Evolutionary conservation across 2,329 filamentous ascomycete species (phyloP).

Genomic region (Fonsecaea monophora): DNA sequence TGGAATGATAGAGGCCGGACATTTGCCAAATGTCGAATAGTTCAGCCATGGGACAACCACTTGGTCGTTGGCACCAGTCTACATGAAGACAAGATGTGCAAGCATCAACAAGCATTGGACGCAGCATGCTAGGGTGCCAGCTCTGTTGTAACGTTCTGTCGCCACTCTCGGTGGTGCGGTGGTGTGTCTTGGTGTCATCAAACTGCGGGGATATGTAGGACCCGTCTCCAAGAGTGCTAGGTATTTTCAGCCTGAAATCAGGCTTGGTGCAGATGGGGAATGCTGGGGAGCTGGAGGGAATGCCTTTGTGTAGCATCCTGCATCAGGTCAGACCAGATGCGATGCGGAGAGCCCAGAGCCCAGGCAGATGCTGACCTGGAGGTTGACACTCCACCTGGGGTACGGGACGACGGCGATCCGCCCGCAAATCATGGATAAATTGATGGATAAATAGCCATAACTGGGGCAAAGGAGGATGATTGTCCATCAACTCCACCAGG

Average conservation of each 20-base stretch:
- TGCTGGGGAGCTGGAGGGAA: constrained; percentile 3
- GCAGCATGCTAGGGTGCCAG: background rate
- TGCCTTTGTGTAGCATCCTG: background rate
- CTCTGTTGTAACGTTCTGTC: constrained; percentile 24
- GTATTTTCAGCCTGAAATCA: constrained; percentile 30
- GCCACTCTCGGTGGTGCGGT: constrained; percentile 14
- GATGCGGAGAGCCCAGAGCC: constrained; percentile 12
- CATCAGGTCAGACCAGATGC: background rate
- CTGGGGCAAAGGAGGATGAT: constrained; percentile 1
- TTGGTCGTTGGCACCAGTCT: constrained; percentile 12
- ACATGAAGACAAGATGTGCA: constrained; percentile 28
- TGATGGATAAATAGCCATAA: constrained; percentile 13
- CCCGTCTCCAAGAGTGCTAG: constrained; percentile 15
- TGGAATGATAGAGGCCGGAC: constrained; percentile 9
- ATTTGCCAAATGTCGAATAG: constrained; percentile 28
- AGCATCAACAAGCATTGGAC: constrained; percentile 22
- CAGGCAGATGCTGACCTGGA: background rate
- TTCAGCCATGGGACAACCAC: constrained; percentile 9
- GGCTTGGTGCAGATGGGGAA: background rate
- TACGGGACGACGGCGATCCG: constrained; percentile 19
- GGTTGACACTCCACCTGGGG: constrained; percentile 21
- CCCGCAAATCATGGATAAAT: constrained; percentile 23
- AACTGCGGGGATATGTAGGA: constrained; percentile 19
- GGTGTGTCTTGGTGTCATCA: constrained; percentile 6
- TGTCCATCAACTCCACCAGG: background rate